Evolutionary conservation across 352 stramenopile genomes (phyloP).

Genomic region (Globisporangium apiculatum): DNA sequence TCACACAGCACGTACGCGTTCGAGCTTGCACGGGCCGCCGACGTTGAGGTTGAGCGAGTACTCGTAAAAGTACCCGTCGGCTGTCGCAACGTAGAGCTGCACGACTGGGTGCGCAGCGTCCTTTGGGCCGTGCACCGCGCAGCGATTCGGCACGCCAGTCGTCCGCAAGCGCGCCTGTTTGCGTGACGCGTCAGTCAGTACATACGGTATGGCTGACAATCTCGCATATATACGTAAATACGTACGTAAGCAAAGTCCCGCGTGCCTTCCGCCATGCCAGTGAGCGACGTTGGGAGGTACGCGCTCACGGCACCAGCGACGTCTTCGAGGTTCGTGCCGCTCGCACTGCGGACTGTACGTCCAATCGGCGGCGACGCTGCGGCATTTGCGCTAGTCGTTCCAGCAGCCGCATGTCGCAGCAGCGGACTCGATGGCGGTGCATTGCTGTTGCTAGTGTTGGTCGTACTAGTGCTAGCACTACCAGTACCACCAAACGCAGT

Average conservation of each 20-base stretch:
- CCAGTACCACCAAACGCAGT: slow-evolving; percentile 29
- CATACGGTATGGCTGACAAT: too few relatives aligned
- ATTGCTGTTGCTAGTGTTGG: slow-evolving; percentile 3
- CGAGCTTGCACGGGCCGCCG: slow-evolving; percentile 77
- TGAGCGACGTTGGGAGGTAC: slow-evolving; percentile 70
- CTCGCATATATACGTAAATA: background rate
- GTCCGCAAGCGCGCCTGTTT: slow-evolving; percentile 60
- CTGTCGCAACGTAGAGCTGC: slow-evolving; percentile 75
- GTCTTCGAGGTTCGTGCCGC: slow-evolving; percentile 52
- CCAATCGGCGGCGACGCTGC: background rate
- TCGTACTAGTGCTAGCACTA: slow-evolving; percentile 6
- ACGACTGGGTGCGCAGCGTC: slow-evolving; percentile 40
- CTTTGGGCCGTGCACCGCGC: slow-evolving; percentile 69
- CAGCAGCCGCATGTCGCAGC: background rate
- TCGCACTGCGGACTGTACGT: slow-evolving; percentile 25
- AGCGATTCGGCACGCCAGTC: slow-evolving; percentile 65
- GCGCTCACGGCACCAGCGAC: slow-evolving; percentile 60
- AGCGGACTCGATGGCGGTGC: slow-evolving; percentile 3
- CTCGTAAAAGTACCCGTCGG: slow-evolving; percentile 83
- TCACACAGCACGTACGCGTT: slow-evolving; percentile 35
- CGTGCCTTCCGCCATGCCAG: slow-evolving; percentile 79
- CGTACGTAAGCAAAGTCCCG: slow-evolving; percentile 82
- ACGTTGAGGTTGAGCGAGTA: slow-evolving; percentile 70
- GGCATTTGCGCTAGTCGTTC: background rate
- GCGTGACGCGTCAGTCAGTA: too few relatives aligned